phyloP scores from a whole-genome alignment of 192 early-diverging fungal genomes.

The Allomyces arbusculus region DNA sequence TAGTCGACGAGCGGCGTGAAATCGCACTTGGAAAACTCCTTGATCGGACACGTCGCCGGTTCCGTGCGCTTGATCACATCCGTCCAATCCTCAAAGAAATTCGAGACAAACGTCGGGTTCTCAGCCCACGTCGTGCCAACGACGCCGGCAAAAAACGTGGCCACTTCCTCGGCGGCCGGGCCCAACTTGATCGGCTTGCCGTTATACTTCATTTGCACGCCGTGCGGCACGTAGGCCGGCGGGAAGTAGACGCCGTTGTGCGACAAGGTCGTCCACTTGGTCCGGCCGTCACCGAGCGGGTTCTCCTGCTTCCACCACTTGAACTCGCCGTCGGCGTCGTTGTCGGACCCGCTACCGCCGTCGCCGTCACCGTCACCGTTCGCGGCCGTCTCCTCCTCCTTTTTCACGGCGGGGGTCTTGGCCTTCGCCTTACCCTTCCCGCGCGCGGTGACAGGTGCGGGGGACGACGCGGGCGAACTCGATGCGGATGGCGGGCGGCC shows the following conservation, averaged over 20 bases:
- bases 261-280: slow-evolving; percentile 71
- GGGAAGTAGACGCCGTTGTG: slow-evolving; percentile 83
- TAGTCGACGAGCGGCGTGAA: slow-evolving; percentile 69
- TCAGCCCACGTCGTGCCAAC: slow-evolving; percentile 63
- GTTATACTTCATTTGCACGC: slow-evolving; percentile 69
- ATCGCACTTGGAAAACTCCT: slow-evolving; percentile 64
- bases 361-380: background rate
- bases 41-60: slow-evolving; percentile 41
- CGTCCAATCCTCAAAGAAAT: slow-evolving; percentile 84
- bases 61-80: slow-evolving; percentile 38
- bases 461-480: too few relatives aligned
- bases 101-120: slow-evolving; percentile 66
- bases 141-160: slow-evolving; percentile 76
- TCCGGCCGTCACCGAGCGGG: slow-evolving; percentile 23
- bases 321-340: slow-evolving; percentile 34
- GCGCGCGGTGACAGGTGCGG: too few relatives aligned
- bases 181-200: slow-evolving; percentile 41
- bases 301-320: slow-evolving; percentile 53
- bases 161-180: slow-evolving; percentile 80
- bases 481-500: too few relatives aligned
- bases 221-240: slow-evolving; percentile 74
- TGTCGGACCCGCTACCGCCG: slow-evolving; percentile 4
- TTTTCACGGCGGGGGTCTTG: too few relatives aligned
- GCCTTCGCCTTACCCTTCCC: too few relatives aligned
- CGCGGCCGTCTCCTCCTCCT: too few relatives aligned